Base-by-base conservation (phyloP, 2,329 filamentous ascomycete genomes). In the Lasiodiplodia citricola region DNA sequence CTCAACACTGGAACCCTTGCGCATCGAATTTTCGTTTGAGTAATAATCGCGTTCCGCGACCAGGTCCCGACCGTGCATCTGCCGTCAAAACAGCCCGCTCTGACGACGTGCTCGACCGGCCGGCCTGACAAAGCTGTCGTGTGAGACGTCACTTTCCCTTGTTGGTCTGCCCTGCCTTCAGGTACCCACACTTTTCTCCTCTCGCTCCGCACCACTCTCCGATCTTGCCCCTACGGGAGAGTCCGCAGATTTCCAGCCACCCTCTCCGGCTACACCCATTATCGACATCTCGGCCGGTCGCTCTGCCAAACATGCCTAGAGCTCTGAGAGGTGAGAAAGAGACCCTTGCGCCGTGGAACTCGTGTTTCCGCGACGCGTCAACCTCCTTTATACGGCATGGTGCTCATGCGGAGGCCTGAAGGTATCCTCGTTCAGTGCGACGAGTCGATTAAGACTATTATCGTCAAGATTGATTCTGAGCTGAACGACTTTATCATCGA, bases 391-490 rank as follows among this genome's bases (percentile, higher is more conserved):
- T 18, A 41, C 50, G 23, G 57, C n/a, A 18, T 28, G n/a, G 28
- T 64, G 41, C 60, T 64, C 41, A 60, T 41, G 65, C 54, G 21
- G 7, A 57, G 28, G 35, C 16, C 7, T 37, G 2, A 70, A 85
- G 92, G 92, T 71, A 90, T 92, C 35, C 86, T 95, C 72, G 89
- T 95, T 80, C 88, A 93, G 80, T 93, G 91, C 80, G 92, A 95
- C 77, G 90, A 92, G n/a, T 92, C 91, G 55, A 94, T 95, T 85
- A 94, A 94, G 81, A 91, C 92, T 71, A 93, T 94, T 83, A 91
- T 95, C 75, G 84, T 92, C 73, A 91, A 90, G 75, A 92, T 95
- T 73, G 90, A 95, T 80, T 87, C 84, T 74, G 84, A 87, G 68
- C 44, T 52, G 68, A 89, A 94, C 79, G 88, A 90, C 72, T 92